Conservation (phyloP, 2,329 filamentous ascomycete species). For the Penicillium brevicompactum region DNA sequence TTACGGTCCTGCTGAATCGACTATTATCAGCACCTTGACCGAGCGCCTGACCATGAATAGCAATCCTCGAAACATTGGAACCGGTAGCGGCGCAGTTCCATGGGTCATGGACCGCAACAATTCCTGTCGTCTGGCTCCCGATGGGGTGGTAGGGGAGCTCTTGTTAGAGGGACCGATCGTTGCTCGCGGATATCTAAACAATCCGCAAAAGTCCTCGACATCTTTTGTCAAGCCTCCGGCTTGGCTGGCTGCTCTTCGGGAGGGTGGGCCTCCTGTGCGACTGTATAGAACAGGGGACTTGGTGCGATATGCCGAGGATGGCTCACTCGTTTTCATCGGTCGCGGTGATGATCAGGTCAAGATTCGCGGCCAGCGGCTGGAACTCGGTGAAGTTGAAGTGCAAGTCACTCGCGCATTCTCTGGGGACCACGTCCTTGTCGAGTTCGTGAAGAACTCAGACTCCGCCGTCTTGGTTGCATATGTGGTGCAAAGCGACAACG, state of each 20-base stretch:
- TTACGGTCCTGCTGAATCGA: background rate
- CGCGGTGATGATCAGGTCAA: constrained; percentile 65
- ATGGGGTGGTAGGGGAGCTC: background rate
- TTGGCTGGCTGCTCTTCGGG: background rate
- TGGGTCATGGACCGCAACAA: background rate
- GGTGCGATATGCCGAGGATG: background rate
- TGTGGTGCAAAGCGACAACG: background rate
- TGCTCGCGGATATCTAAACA: background rate
- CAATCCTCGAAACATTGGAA: background rate
- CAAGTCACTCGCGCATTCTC: background rate
- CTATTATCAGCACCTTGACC: background rate
- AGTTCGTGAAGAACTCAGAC: background rate
- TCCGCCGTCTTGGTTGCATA: background rate
- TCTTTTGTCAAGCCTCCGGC: background rate
- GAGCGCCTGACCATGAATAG: background rate
- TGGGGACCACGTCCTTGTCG: background rate
- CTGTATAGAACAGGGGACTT: constrained; percentile 13
- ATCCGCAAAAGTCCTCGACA: background rate
- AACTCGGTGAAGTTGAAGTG: constrained; percentile 49
- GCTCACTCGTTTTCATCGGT: constrained; percentile 38
- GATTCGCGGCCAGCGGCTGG: constrained; percentile 61
- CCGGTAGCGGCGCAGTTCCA: background rate
- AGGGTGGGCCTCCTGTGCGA: background rate
- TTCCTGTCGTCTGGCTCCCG: background rate
- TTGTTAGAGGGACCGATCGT: background rate